Conservation (phyloP, 257 asterid genomes). For the Salvia splendens region DNA sequence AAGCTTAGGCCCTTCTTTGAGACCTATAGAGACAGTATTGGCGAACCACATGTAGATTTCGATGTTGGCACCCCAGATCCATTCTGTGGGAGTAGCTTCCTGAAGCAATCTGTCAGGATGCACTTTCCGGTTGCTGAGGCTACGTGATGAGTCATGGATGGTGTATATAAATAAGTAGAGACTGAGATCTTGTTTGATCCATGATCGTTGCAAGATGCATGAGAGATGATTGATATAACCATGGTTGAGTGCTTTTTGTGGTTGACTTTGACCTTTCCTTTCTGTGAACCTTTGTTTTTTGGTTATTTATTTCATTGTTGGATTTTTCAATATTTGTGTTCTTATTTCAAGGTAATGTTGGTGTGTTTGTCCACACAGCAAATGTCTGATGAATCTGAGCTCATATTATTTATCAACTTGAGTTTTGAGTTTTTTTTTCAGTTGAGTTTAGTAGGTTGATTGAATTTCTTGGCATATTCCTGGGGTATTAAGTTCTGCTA, state of each 20-base stretch:
- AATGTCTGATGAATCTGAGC: neutral
- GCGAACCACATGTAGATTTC: slow-evolving; percentile 36
- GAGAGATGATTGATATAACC: neutral
- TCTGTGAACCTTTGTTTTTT: neutral
- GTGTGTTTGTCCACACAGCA: neutral
- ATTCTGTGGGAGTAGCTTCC: slow-evolving; percentile 53
- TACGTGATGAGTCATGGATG: slow-evolving; percentile 29
- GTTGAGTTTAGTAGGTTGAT: too few species aligned
- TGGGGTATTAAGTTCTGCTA: too few species aligned
- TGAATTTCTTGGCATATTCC: too few species aligned
- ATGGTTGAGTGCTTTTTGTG: slow-evolving; percentile 7
- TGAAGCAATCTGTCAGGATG: slow-evolving; percentile 42
- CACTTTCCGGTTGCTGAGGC: slow-evolving; percentile 56
- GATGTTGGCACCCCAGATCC: slow-evolving; percentile 40
- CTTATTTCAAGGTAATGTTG: too few species aligned
- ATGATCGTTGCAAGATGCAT: slow-evolving; percentile 1
- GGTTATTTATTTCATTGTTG: neutral
- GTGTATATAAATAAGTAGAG: slow-evolving; percentile 42
- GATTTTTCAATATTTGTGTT: neutral
- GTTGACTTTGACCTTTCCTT: neutral
- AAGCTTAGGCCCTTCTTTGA: slow-evolving; percentile 48
- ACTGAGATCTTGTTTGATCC: slow-evolving; percentile 26
- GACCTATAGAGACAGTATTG: slow-evolving; percentile 26
- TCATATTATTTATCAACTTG: neutral
- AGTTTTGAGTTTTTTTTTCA: too few species aligned